Conservation (phyloP, 495 filamentous ascomycete species). For the Cercophora sp. region DNA sequence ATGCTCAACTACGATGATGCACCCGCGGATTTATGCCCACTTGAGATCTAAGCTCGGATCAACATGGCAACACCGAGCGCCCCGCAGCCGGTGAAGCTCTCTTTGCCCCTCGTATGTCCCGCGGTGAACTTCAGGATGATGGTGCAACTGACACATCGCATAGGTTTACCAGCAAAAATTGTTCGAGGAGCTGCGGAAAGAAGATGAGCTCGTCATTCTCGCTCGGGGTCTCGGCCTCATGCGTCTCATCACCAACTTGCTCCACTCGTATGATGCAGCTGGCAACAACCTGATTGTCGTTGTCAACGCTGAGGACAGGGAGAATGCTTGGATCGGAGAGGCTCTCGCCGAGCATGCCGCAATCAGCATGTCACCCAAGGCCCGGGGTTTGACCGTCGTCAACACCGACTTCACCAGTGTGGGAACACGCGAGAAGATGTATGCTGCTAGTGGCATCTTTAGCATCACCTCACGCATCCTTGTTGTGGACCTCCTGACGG, state of each 20-base stretch:
- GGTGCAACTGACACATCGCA: background rate
- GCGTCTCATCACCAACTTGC: conserved; percentile 83
- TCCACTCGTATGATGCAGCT: conserved; percentile 94
- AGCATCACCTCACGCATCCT: conserved; percentile 95
- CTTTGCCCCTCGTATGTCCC: conserved; percentile 72
- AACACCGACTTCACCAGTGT: conserved; percentile 93
- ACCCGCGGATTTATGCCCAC: no score
- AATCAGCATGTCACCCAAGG: conserved; percentile 67
- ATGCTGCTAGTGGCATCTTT: conserved; percentile 82
- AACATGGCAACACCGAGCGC: conserved; percentile 24
- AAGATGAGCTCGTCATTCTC: conserved; percentile 90
- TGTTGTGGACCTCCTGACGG: conserved; percentile 85
- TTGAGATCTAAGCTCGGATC: no score
- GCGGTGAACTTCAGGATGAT: background rate
- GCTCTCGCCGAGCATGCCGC: conserved; percentile 91
- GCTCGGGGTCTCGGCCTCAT: conserved; percentile 89
- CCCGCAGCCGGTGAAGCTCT: conserved; percentile 76
- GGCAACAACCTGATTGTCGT: conserved; percentile 89
- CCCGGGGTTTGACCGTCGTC: conserved; percentile 81
- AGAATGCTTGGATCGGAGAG: conserved; percentile 92
- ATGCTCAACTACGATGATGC: no score
- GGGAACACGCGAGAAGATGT: conserved; percentile 81
- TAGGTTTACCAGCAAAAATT: conserved; percentile 82
- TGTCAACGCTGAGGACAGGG: conserved; percentile 85
- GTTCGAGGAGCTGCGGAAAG: conserved; percentile 80